Base-by-base conservation (phyloP, 768 basidiomycete species). In the Hydnum rufescens region DNA sequence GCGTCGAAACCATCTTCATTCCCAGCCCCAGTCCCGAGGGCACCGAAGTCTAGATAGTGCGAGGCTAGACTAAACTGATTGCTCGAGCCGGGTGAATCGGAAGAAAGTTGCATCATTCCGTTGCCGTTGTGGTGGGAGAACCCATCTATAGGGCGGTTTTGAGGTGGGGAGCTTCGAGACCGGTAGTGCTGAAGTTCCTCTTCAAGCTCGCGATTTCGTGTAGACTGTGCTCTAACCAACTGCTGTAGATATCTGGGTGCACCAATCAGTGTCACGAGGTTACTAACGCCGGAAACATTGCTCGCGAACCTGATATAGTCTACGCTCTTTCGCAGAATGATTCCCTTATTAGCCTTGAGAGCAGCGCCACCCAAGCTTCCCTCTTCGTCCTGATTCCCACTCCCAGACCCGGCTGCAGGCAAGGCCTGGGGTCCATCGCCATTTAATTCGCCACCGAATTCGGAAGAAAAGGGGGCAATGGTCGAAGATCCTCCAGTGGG, bases 331-430 rank as follows among this genome's bases (percentile, higher is more conserved):
- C 84, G 64, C 43, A 93, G 65, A 42, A 93, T 89, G 78, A 92
- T 85, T 31, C 89, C 88, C 71, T 93, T 93, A 67, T 93, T 92
- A 26, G 88, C 88, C 62, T 92, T 92, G 51, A 85, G 80, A 26
- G 42, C 55, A n/a, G 46, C 42, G 13, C 51, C 42, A 29, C 56
- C 55, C 52, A 55, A 58, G 42, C 19, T 43, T 51, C 42, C 60
- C 50, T 49, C 57, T 25, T 58, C 57, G 18, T 19, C 23, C 3
- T 32, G 23, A 16, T 19, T 52, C n/a, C 52, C 31, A 26, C 43
- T 58, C 5, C 55, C 58, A 26, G 48, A 31, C 43, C 49, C 51
- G n/a, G 51, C 54, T 22, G 46, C 36, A 22, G 47, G 26, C 28
- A 47, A 18, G 3, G 32, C 31, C 26, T 1, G 34, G 5, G 72